Base-by-base conservation (phyloP, 208 protist species). In the Leishmania lainsoni region DNA sequence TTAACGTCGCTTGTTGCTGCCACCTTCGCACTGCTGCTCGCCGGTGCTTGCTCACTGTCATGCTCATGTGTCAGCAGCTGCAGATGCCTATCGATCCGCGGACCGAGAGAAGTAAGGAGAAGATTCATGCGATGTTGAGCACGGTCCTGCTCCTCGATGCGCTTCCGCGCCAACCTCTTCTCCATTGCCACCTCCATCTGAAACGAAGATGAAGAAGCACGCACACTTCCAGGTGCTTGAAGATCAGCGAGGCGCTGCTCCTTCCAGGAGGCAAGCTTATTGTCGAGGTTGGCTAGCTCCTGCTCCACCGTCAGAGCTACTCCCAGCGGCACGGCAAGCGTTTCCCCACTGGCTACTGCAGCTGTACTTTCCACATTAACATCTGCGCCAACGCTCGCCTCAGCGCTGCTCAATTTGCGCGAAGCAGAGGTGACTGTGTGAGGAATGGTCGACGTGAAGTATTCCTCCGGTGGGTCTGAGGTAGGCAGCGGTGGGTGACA, bases 61-160 rank as follows among this genome's bases (percentile, higher is more conserved):
- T 56, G 2, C n/a, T 71, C 76, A 39, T 9, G 26, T 39, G 51
- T 54, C 2, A 74, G 10, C 1, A 17, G 32, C 17, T 73, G 76
- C 12, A 75, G 12, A 17, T 78, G 71, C 20, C 49, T 79, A 29
- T 85, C 78, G 16, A 91, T 52, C 29, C 81, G 81, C 17, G 87
- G 63, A 5, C 86, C 75, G 20, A 94, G 73, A 35, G 79, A 78
- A 56, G 76, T 78, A n/a, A 92, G 68, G 8, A 94, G 87, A 2
- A 58, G 76, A 12, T 77, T 45, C 20, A 93, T 85, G n/a, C 92
- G 92, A 58, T 86, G 89, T 56, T 92, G 76, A 26, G 90, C 81
- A n/a, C 92, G 90, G 35, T 88, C 78, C 14, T 89, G 90, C 83
- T 95, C 90, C 22, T 65, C 75, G 14, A 45, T 65, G 32, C 86